Base-by-base conservation (phyloP, 1,139 yeast species). In the Diutina catenulata region DNA sequence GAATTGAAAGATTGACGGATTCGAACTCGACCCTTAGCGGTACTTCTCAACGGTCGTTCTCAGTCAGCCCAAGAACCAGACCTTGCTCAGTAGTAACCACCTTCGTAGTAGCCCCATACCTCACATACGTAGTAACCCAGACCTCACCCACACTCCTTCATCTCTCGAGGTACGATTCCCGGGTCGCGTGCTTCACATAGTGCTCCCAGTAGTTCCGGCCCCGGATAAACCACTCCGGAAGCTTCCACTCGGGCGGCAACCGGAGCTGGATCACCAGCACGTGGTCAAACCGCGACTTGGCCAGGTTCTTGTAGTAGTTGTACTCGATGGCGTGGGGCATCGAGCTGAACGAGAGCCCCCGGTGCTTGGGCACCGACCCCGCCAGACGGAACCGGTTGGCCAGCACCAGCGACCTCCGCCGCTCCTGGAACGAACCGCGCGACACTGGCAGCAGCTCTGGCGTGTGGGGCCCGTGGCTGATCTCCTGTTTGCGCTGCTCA, bases 201-300 rank as follows among this genome's bases (percentile, higher is more conserved):
- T 48, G 58, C 46, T 77, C 80, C 93, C 93, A 82, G 43, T 63
- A 53, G 44, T 74, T 70, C 41, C 87, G 55, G 39, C 79, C 80
- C 36, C 62, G 57, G 15, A 63, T 60, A 48, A 81, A 81, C 95
- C 95, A 84, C 2, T 56, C 63, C 0, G 94, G 94, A 25, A 84
- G 61, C 37, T 69, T 64, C 22, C 62, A 58, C 41, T 76, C 83
- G 3, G 69, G 61, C 0, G 94, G 94, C 6, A 83, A 61, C 40
- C 62, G 62, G 38, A 80, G 57, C 44, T 60, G 64, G 9, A 68
- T 56, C 25, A 59, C 60, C 28, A 60, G 59, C 16, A 65, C 66
- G 42, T 61, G 58, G 37, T 60, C 67, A 44, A 55, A 62, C 25
- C 52, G 52, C 38, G 52, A 48, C 44, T 56, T 56, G 39, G 55